Conservation (phyloP, 176 grass and related monocot genomes). For the Bothriochloa decipiens region DNA sequence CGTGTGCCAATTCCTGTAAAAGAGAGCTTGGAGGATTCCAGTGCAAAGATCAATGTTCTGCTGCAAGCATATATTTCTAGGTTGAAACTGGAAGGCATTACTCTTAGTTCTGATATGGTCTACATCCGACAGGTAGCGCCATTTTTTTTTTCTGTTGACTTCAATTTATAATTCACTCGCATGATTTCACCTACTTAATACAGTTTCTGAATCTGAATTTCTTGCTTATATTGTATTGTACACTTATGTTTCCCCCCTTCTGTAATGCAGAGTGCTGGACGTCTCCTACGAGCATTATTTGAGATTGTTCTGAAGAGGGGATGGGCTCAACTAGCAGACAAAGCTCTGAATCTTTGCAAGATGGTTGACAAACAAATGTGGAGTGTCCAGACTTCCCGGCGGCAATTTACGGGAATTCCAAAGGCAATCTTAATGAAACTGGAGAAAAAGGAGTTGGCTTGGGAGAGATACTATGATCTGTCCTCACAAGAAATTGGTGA, state of each 20-base stretch:
- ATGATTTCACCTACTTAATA: conserved; percentile 21
- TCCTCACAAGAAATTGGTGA: conserved; percentile 96
- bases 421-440: conserved; percentile 96
- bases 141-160: conserved; percentile 2
- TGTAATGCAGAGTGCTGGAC: conserved; percentile 81
- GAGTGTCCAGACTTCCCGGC: conserved; percentile 86
- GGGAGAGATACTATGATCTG: conserved; percentile 90
- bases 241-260: conserved; percentile 39
- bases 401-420: conserved; percentile 85
- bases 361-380: conserved; percentile 98
- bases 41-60: conserved; percentile 97
- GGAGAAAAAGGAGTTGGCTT: conserved; percentile 93
- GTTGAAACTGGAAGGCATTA: conserved; percentile 83
- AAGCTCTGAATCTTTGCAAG: conserved; percentile 93
- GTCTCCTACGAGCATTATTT: conserved; percentile 75
- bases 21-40: conserved; percentile 92
- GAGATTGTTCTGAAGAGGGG: conserved; percentile 94
- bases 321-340: conserved; percentile 92
- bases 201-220: conserved; percentile 22
- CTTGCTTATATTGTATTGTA: conserved; percentile 27
- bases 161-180: conserved; percentile 5
- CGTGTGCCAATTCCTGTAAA: conserved; percentile 95
- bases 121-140: conserved; percentile 76
- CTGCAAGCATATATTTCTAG: conserved; percentile 96
- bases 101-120: conserved; percentile 89